phyloP scores from a whole-genome alignment of 2,329 filamentous ascomycete species.

The Aspergillus awamori region DNA sequence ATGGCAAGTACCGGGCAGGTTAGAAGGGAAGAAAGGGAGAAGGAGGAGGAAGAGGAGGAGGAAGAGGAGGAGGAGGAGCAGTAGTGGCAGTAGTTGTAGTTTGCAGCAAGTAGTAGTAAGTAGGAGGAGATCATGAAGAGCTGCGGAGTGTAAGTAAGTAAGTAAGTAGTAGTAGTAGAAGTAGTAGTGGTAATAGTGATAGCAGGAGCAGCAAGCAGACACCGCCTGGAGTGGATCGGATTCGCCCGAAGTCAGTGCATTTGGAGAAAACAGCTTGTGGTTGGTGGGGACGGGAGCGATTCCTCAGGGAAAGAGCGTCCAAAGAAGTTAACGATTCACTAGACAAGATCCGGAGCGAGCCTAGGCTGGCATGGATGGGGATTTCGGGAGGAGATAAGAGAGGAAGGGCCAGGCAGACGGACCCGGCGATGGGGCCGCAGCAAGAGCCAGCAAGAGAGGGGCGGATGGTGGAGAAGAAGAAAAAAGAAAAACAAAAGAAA shows the following conservation, averaged over 20 bases:
- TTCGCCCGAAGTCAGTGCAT: conserved; percentile 25
- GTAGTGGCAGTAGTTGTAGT: neutral
- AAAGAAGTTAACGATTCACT: neutral
- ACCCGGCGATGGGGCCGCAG: conserved; percentile 18
- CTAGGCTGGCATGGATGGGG: conserved; percentile 11
- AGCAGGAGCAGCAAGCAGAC: conserved; percentile 5
- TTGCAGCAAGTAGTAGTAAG: neutral
- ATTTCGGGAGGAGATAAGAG: conserved; percentile 15
- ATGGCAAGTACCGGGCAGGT: conserved; percentile 6
- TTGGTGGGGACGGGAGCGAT: conserved; percentile 21
- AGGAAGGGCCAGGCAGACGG: conserved; percentile 13
- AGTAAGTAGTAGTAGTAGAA: neutral
- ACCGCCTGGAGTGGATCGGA: conserved; percentile 24
- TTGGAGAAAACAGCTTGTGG: conserved; percentile 11
- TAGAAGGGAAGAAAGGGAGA: conserved; percentile 7
- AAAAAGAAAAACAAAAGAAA: neutral
- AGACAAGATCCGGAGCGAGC: conserved; percentile 19
- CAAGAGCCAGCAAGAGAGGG: conserved; percentile 1
- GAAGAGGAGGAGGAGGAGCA: conserved; percentile 14
- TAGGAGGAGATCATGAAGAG: neutral
- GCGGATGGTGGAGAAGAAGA: conserved; percentile 1
- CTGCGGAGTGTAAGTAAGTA: too few relatives aligned
- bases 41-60: conserved; percentile 14
- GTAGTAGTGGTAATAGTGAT: conserved; percentile 10
- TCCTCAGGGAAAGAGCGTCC: conserved; percentile 15